A percentile compares a stretch with the other conserved stretches of the same genome.
Conservation (phyloP, 164 flowering plant genomes). For the Macadamia integrifolia region DNA sequence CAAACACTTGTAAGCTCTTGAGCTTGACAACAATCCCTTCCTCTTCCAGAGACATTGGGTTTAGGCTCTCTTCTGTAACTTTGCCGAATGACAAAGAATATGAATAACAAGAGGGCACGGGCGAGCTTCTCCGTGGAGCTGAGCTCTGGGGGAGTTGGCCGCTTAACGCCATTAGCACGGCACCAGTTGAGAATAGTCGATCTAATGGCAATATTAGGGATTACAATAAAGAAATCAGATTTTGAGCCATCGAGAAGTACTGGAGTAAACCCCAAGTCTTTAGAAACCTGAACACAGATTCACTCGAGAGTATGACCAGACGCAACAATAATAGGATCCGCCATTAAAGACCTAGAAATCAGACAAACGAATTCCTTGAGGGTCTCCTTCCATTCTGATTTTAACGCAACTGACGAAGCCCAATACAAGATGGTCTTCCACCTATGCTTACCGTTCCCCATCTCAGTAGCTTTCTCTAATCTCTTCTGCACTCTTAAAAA, state of each 20-base stretch:
- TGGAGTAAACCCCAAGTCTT: constrained; percentile 19
- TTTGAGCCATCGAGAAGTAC: constrained; percentile 35
- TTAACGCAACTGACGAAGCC: constrained; percentile 9
- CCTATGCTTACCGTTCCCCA: constrained; percentile 7
- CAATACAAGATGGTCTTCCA: constrained; percentile 40
- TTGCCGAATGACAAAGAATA: constrained; percentile 25
- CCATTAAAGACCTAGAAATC: constrained; percentile 59
- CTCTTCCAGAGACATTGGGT: constrained; percentile 33
- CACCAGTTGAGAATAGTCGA: constrained; percentile 75
- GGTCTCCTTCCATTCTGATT: constrained; percentile 16
- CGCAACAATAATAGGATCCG: constrained; percentile 79
- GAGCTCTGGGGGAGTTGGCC: constrained; percentile 32
- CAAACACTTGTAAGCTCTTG: too few species aligned
- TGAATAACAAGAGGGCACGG: constrained; percentile 51
- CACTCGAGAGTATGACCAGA: constrained; percentile 96
- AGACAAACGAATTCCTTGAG: constrained; percentile 79
- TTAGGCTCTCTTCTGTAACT: constrained; percentile 22
- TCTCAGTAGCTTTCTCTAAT: background rate
- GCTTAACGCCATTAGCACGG: constrained; percentile 5
- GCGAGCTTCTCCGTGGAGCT: constrained; percentile 32
- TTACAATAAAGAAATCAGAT: constrained; percentile 62
- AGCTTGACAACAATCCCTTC: constrained; percentile 26
- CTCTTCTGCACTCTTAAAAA: too few species aligned
- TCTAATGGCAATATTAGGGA: constrained; percentile 64
- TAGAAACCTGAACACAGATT: constrained; percentile 50